These are phyloP conservation scores for Metschnikowia continentalis DNA, from an alignment of 805 yeast genomes.

Conservation along the genomic window DNA sequence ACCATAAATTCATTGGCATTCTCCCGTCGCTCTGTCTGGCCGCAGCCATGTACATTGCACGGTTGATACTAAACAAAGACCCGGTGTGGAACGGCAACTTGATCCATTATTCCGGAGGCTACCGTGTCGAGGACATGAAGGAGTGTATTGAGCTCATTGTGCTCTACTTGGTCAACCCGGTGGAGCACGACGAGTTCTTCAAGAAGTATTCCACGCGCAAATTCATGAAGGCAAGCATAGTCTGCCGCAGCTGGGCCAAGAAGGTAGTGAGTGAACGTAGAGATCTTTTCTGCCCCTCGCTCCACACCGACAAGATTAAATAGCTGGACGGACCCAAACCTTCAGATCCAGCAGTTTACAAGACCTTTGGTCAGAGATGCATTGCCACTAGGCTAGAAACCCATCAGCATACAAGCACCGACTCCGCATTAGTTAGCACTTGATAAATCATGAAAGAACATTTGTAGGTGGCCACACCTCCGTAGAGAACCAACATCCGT, in stretches of 20 bases:
- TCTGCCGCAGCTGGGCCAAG: slow-evolving; percentile 82
- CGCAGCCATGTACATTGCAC: slow-evolving; percentile 78
- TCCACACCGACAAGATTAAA: slow-evolving; percentile 12
- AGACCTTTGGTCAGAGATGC: neutral
- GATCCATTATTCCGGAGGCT: slow-evolving; percentile 89
- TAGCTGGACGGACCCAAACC: neutral
- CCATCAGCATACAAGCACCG: neutral
- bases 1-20: slow-evolving; percentile 65
- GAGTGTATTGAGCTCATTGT: slow-evolving; percentile 72
- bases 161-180: slow-evolving; percentile 74
- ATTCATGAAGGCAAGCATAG: slow-evolving; percentile 78
- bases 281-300: slow-evolving; percentile 30
- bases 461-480: too few relatives aligned
- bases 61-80: slow-evolving; percentile 62
- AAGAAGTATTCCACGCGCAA: slow-evolving; percentile 88
- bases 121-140: slow-evolving; percentile 64
- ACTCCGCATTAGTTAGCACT: neutral
- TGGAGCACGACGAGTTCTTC: slow-evolving; percentile 87
- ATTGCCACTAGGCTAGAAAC: neutral
- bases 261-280: slow-evolving; percentile 47
- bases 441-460: neutral
- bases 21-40: slow-evolving; percentile 82
- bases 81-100: slow-evolving; percentile 82
- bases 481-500: too few relatives aligned
- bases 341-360: neutral